Evolutionary conservation across 2,329 filamentous ascomycete genomes (phyloP).

Genomic region (Grosmannia penicillata): DNA sequence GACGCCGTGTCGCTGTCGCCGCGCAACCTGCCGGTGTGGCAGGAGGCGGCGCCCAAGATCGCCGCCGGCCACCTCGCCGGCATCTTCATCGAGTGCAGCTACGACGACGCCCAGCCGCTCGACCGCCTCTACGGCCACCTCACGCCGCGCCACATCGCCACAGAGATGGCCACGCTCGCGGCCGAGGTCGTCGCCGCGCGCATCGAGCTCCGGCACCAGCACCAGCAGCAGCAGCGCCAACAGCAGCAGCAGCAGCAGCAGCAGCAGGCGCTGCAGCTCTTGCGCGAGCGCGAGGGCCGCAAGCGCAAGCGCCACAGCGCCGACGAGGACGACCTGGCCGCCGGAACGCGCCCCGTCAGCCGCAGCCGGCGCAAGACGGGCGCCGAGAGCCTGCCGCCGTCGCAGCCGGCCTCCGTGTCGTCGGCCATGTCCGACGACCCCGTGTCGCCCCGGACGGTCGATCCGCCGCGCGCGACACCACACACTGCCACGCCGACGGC

Average conservation of each 20-base stretch:
- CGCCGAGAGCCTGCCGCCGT: background rate
- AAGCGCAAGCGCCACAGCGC: conserved; percentile 48
- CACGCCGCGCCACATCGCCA: conserved; percentile 65
- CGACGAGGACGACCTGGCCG: conserved; percentile 16
- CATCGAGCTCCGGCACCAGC: conserved; percentile 11
- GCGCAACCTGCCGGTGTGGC: conserved; percentile 72
- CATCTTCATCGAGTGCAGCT: conserved; percentile 94
- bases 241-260: conserved; percentile 2
- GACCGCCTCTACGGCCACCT: conserved; percentile 78
- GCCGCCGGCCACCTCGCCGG: conserved; percentile 55
- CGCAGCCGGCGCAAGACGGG: conserved; percentile 8
- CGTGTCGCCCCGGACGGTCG: conserved; percentile 35
- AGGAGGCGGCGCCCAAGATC: conserved; percentile 76
- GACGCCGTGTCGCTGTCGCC: conserved; percentile 72
- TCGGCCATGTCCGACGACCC: conserved; percentile 25
- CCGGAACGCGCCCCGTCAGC: conserved; percentile 1
- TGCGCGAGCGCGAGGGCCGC: conserved; percentile 24
- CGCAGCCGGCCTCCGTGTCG: background rate
- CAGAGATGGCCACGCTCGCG: conserved; percentile 62
- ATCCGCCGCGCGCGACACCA: conserved; percentile 20
- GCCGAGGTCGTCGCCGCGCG: conserved; percentile 47
- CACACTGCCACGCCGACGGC: conserved; percentile 32
- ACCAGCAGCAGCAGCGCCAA: conserved; percentile 2
- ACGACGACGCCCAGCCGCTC: conserved; percentile 64
- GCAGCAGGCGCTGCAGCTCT: conserved; percentile 2